Base-by-base conservation (phyloP, 2,329 filamentous ascomycete genomes). In the Fusarium denticulatum region DNA sequence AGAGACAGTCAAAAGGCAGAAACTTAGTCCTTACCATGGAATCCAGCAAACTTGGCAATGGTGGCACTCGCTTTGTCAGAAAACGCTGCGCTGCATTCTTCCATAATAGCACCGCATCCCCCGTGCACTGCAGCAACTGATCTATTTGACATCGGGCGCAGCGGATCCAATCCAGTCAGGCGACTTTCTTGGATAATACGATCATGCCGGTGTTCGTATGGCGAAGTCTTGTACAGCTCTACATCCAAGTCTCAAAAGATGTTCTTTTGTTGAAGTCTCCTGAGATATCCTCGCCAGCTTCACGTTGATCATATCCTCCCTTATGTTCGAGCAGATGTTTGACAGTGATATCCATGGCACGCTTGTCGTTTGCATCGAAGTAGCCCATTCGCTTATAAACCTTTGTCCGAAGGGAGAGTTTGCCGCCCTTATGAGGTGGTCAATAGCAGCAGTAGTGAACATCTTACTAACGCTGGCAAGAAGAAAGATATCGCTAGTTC, bases 71-170 rank as follows among this genome's bases (percentile, higher is more conserved):
- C 64, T 8, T 60, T 56, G 16, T 69, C 60, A 9, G 66, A 64
- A 46, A 76, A 67, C 4, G 57, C 61, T 10, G 72, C 72, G 7
- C 55, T 60, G 7, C 61, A 67, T 22, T 76, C 69, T 46, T 76
- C 74, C 34, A 76, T 76, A n/a, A 76, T 60, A 4, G 53, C 59
- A 14, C 74, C 74, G 10, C 72, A 64, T 18, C 72, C 74, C 40
- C 72, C 66, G 24, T 65, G 36, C 10, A 58, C 59, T 4, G 34
- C 56, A 11, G 65, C 60, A 7, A 75, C 64, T n/a, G 50, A 14
- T 5, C 63, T 30, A 2, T 39, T 11, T 2, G 57, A 53, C 22
- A 55, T 47, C 4, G 69, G 74, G 2, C 58, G 43, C 5, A 55
- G 58, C 3, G 74, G 47, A 22, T 76, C 61, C 1, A 20, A 37